Evolutionary conservation across 306 rosid genomes (phyloP), one percentile per base, ranked within the genome.

Genomic region (Cicer pinnatifidum): DNA sequence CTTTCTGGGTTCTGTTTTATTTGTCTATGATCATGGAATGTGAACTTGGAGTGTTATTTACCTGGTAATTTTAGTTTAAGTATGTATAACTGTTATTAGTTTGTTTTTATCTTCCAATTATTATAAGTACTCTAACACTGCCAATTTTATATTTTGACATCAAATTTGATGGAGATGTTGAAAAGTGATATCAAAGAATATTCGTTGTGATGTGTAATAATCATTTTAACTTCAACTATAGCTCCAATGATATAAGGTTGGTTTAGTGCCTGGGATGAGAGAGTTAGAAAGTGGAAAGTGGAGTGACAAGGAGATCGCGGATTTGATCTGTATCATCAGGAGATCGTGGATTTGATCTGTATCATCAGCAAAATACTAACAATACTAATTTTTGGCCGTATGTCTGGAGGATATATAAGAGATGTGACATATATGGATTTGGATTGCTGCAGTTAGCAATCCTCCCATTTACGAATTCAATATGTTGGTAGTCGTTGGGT

Each of bases 1-100:
- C 72, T 19, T 89, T 84, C 58, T 89, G 91, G 95, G 85, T 87
- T 69, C 51, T 89, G 28, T 85, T 87, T 87, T 79, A 87, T 43
- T 23, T 87, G 35, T 64, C 73, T 61, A 69, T 53, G 78, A 84
- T 87, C 80, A 63, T 76, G 28, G 91, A 89, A 60, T 38, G 72
- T 53, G 65, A 62, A 48, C 75, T 89, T 71, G 69, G 75, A 12
- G 53, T 75, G 65, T 56, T 87, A 53, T 77, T 85, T 9, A 65
- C 61, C 41, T 58, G 91, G 95, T 87, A 84, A 66, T 60, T 69
- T 69, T 62, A 8, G 46, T 72, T 58, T 58, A 28, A 68, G 40
- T 20, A 28, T 37, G 11, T 41, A 41, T 9, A 65, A 8, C 11
- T 45, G 58, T 33, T 19, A 3, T 60, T 60, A 58, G 67, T 43